Percentiles rank a stretch among this genome's conserved stretches.
phyloP scores from a whole-genome alignment of 2,329 filamentous ascomycete species.

The Stagonosporopsis rhizophila region DNA sequence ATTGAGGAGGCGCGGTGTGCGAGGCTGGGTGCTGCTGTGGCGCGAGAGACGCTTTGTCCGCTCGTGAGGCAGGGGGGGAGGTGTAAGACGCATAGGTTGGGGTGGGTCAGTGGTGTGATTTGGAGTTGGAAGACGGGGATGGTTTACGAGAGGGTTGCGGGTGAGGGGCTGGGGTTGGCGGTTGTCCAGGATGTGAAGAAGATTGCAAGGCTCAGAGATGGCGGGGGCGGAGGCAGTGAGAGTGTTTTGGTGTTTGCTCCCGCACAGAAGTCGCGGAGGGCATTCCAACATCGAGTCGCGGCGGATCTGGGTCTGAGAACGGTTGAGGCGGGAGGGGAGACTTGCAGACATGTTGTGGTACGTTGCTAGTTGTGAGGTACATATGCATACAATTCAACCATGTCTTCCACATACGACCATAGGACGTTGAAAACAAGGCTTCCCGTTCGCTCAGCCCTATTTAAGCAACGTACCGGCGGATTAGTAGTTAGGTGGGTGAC shows the following conservation, averaged over 20 bases:
- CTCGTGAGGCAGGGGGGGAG: background rate
- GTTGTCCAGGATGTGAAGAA: background rate
- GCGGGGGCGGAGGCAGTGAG: background rate
- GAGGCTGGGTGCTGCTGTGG: background rate
- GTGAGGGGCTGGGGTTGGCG: background rate
- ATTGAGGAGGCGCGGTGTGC: background rate
- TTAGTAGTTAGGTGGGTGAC: too few relatives aligned
- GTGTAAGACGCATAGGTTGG: background rate
- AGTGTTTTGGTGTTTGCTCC: background rate
- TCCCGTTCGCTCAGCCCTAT: too few relatives aligned
- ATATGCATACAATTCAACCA: too few relatives aligned
- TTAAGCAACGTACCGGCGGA: too few relatives aligned
- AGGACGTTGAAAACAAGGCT: too few relatives aligned
- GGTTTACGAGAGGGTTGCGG: background rate
- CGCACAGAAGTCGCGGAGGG: background rate
- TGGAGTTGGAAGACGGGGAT: background rate
- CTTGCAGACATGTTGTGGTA: constrained; percentile 2
- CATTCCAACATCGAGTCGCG: constrained; percentile 3
- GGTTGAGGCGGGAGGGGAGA: background rate
- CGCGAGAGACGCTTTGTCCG: background rate
- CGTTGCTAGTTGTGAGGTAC: too few relatives aligned
- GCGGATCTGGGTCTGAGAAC: constrained; percentile 3
- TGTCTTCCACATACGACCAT: too few relatives aligned
- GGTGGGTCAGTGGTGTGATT: background rate
- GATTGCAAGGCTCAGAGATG: background rate